Evolutionary conservation across 2,329 filamentous ascomycete genomes (phyloP).

Genomic region (Ceratocystis albifundus): DNA sequence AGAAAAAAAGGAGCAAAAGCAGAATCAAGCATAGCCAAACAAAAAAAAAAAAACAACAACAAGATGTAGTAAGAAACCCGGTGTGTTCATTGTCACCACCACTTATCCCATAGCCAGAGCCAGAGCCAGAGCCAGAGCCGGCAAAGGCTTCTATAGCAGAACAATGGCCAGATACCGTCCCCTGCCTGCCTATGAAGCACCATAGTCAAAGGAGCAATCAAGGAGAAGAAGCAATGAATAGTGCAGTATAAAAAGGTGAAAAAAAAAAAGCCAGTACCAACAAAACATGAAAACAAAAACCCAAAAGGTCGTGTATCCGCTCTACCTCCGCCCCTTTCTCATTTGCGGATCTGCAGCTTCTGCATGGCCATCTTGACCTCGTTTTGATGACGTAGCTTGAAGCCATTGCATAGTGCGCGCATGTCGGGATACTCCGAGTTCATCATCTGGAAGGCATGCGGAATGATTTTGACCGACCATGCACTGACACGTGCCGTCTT

Average conservation of each 20-base stretch:
- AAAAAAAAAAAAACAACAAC: too few relatives aligned
- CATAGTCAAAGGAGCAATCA: neutral
- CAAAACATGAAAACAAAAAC: neutral
- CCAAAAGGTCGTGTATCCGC: neutral
- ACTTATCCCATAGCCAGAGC: too few relatives aligned
- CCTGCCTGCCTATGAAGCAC: neutral
- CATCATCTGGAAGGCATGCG: constrained; percentile 84
- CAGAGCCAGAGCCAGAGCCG: too few relatives aligned
- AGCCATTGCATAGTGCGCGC: constrained; percentile 89
- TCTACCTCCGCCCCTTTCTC: neutral
- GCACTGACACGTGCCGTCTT: constrained; percentile 58
- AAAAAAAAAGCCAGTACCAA: neutral
- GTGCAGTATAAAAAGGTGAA: neutral
- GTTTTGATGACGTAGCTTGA: constrained; percentile 68
- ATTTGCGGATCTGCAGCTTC: constrained; percentile 24
- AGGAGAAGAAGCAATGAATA: neutral
- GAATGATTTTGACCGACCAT: constrained; percentile 82
- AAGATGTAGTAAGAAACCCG: too few relatives aligned
- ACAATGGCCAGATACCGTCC: too few relatives aligned
- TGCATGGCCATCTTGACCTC: constrained; percentile 48
- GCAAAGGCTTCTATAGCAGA: too few relatives aligned
- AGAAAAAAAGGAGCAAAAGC: neutral
- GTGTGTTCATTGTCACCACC: too few relatives aligned
- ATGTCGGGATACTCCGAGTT: constrained; percentile 88
- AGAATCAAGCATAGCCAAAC: neutral